Base-by-base conservation (phyloP, 2,329 filamentous ascomycete genomes). In the Colletotrichum falcatum region DNA sequence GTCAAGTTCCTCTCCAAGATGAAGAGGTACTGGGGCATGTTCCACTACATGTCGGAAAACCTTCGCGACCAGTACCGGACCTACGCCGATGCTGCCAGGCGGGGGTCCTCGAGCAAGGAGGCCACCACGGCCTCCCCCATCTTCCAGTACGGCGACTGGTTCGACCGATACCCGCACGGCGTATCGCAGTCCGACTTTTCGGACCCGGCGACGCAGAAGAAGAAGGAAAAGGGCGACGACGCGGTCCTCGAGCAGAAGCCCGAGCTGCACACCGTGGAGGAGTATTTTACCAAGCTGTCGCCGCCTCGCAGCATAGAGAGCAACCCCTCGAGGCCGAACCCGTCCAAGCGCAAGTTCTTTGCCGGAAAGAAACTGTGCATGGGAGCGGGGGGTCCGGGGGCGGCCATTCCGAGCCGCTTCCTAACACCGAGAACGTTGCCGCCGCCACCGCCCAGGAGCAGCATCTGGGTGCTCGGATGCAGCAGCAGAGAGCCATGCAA, bases 11-110 rank as follows among this genome's bases (percentile, higher is more conserved):
- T 99, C 54, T 92, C 92, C 65, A 96, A 94, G 81, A 97, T 98
- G 93, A 98, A 97, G 84, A 93, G 93, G 71, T 95, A 96, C 77
- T 99, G 96, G 96, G 96, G 95, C 71, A 97, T 98, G 92, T 98
- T 98, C 78, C 94, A 97, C 78, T 98, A 94, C 83, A 95, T 98
- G 88, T 92, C 94, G 0, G 95, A 98, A 78, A 96, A 95, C 76
- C 87, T 98, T 44, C 94, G 96, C 70, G 92, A 95, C 65, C 90
- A 97, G 72, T 99, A 97, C 78, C 90, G 92, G 61, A 89, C 90
- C 58, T 95, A 94, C 75, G 91, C 94, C 20, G 94, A 98, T 79
- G 91, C 92, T n/a, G 90, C 91, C 37, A 86, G 91, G 63, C 88
- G 90, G 74, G 93, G 93, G 12, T 85, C 85, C n/a, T 80, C 85